phyloP scores from a whole-genome alignment of 202 grass and related monocot genomes.

The Schoenoplectus triqueter region DNA sequence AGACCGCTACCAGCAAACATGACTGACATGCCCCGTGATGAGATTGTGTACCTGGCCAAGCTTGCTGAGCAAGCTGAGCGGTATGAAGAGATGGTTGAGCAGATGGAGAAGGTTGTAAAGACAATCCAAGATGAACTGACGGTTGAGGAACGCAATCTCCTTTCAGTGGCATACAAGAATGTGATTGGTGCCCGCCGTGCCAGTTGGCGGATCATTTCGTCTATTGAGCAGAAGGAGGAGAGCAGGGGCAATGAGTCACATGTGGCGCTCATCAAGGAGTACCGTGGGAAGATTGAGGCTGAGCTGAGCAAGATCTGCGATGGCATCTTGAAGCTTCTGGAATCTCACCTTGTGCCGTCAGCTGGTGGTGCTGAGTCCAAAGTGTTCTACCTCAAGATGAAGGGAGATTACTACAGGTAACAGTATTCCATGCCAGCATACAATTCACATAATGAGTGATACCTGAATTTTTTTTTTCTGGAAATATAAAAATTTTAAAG shows the following conservation, averaged over 20 bases:
- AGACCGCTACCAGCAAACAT: not conserved
- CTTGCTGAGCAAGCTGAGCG: conserved; percentile 72
- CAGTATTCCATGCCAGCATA: not conserved
- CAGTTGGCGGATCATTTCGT: conserved; percentile 85
- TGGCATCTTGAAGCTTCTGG: conserved; percentile 71
- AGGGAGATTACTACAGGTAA: conserved; percentile 90
- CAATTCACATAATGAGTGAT: not conserved
- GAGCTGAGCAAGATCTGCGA: conserved; percentile 76
- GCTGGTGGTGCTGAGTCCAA: conserved; percentile 65
- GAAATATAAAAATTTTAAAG: conserved; percentile 4
- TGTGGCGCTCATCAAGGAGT: conserved; percentile 68
- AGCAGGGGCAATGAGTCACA: conserved; percentile 64
- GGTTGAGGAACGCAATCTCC: conserved; percentile 78
- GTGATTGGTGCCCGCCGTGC: conserved; percentile 81
- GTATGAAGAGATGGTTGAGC: conserved; percentile 86
- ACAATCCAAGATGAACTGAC: conserved; percentile 75
- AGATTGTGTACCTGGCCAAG: conserved; percentile 87
- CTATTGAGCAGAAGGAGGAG: conserved; percentile 83
- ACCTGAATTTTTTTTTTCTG: not conserved
- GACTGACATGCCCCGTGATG: conserved; percentile 48
- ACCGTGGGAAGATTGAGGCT: conserved; percentile 68
- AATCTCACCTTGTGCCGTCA: conserved; percentile 72
- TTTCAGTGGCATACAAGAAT: conserved; percentile 91
- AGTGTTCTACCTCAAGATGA: conserved; percentile 93
- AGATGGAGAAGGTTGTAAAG: conserved; percentile 83